Base-by-base conservation (phyloP, 768 basidiomycete genomes). In the Lentinula sp. region DNA sequence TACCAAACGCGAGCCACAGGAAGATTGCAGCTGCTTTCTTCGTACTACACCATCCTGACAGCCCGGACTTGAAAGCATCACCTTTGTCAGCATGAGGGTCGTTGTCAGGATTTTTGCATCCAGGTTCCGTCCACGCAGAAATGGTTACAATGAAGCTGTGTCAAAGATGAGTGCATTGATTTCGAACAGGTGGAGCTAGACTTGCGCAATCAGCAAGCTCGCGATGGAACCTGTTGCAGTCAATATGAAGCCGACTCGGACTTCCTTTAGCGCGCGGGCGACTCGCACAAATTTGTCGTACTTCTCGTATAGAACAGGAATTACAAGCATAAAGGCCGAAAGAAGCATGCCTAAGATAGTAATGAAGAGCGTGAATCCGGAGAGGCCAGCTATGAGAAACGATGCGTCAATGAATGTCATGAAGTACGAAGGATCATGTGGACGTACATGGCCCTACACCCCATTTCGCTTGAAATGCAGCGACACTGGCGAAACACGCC, bases 1-100 rank as follows among this genome's bases (percentile, higher is more conserved):
- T 65, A 91, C 92, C 79, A 59, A 92, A 91, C 1, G 84, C 78
- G 8, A 93, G 71, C 95, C 94, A 96, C 70, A 95, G 88, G 74
- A 98, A 97, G 50, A 95, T 84, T 4, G 85, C 85, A 0, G 84
- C 91, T 2, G 95, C 95, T 67, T 93, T 94, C 76, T 97, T 98
- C 6, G 95, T 95, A 64, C 79, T 85, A 73, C 95, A 98, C 91
- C 92, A 97, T 0, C 90, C 85, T 3, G 81, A 74, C 2, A 98
- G 77, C 18, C 77, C 91, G 4, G 79, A 78, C 64, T 81, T 81
- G 71, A 89, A 98, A 61, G 79, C 82, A 35, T 81, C 76, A 18
- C 90, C 87, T 12, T 84, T 79, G 36, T 72, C 78, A 0, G 85
- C 87, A 70, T 93, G 81, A 4, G 95, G 95, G 66, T 97, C 95